Evolutionary conservation across 139 green algal species (phyloP), one percentile per base, ranked within the genome.

Genomic region (Chlorella sp.): DNA sequence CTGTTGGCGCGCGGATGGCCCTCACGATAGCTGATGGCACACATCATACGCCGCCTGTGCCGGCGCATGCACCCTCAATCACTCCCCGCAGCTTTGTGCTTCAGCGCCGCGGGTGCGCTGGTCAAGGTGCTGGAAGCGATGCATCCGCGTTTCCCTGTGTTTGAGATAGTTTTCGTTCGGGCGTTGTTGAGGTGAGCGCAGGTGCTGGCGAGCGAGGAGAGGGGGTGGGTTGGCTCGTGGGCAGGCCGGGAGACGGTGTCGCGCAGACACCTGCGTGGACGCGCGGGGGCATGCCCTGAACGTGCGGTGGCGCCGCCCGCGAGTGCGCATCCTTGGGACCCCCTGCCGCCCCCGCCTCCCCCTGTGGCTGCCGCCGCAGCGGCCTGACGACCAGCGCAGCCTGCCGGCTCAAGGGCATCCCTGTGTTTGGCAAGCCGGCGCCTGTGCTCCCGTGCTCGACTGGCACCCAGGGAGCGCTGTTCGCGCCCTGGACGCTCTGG

Each of bases 141-240:
- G 33, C 69, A 58, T 9, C 41, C 58, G 9, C 38, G 70, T 27
- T 62, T 87, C 31, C 82, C 82, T 23, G 79, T 84, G 55, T 74
- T 84, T 41, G 55, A 87, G 45, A 82, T 87, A 4, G 81, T 83
- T 33, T n/a, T 82, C 6, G 45, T 71, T 8, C 76, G 80, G 25
- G 69, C 62, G 25, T 15, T 45, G 15, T 19, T 83, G 2, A 73
- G 48, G n/a, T n/a, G n/a, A n/a, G n/a, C n/a, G n/a, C n/a, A n/a
- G n/a, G n/a, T n/a, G n/a, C n/a, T n/a, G n/a, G n/a, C n/a, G n/a
- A n/a, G n/a, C n/a, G n/a, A n/a, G n/a, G n/a, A n/a, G n/a, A n/a
- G n/a, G n/a, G n/a, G n/a, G n/a, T n/a, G n/a, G n/a, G n/a, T n/a
- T n/a, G n/a, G n/a, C n/a, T n/a, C n/a, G n/a, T n/a, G n/a, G n/a